Percentiles rank a stretch among this genome's conserved stretches.
These are phyloP conservation scores for Yamadazyma phyllophila DNA, from an alignment of 805 yeast species.

Conservation along the genomic window DNA sequence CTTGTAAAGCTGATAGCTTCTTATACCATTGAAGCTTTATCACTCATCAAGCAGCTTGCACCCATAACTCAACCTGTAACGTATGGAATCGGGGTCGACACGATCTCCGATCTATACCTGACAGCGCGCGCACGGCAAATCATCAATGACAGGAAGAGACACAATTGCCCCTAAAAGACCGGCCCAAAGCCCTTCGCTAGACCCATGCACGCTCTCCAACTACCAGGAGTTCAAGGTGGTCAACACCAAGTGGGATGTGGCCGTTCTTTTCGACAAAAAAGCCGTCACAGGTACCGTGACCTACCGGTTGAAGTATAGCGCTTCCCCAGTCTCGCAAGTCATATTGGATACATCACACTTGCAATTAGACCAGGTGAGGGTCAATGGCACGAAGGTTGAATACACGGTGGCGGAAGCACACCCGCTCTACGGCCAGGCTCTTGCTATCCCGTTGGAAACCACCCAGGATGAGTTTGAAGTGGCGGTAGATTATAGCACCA, in stretches of 20 bases:
- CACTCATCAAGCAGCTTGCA: too few relatives aligned
- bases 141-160: constrained; percentile 11
- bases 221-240: constrained; percentile 22
- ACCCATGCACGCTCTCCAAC: constrained; percentile 30
- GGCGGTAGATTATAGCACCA: constrained; percentile 23
- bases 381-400: constrained; percentile 17
- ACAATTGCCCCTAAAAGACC: constrained; percentile 11
- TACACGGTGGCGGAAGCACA: constrained; percentile 10
- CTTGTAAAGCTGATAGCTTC: too few relatives aligned
- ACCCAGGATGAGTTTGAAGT: constrained; percentile 11
- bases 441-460: constrained; percentile 16
- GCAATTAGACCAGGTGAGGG: constrained; percentile 16
- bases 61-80: too few relatives aligned
- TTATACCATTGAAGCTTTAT: too few relatives aligned
- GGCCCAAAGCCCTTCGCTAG: constrained; percentile 14
- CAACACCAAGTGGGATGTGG: constrained; percentile 20
- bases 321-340: constrained; percentile 2
- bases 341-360: constrained; percentile 29
- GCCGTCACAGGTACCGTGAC: constrained; percentile 22
- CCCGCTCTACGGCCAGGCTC: constrained; percentile 26
- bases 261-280: constrained; percentile 24
- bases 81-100: too few relatives aligned
- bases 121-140: too few relatives aligned
- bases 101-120: too few relatives aligned
- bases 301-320: constrained; percentile 16